Evolutionary conservation across 805 yeast species (phyloP), one percentile per base, ranked within the genome.

Genomic region (Pichia membranifaciens): DNA sequence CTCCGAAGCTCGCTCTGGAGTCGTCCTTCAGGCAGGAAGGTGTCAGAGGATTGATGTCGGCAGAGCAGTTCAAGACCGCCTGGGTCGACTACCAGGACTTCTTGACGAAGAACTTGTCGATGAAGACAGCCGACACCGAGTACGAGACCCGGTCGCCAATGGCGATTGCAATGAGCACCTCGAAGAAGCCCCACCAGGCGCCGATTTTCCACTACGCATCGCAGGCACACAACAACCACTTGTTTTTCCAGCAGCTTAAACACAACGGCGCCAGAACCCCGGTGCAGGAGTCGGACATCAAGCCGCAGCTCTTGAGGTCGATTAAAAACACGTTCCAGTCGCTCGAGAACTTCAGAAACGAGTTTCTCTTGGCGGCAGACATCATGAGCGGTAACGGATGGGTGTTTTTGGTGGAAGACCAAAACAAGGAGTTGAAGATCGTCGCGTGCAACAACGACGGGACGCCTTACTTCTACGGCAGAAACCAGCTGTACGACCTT

Each of bases 171-270:
- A 66, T 80, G 50, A 75, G 81, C 54, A 79, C 93, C 0, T 84
- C 89, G 3, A 76, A 77, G 57, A 77, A 79, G 52, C 72, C 85
- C 28, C 77, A 80, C 28, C 77, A 78, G 57, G 82, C 89, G 31
- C 77, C 78, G 47, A 66, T 78, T n/a, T 90, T 83, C 73, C 93
- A 90, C 67, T 79, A 75, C 59, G 97, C 98, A 3, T 86, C 96
- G 4, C 95, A 86, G 62, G 82, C 89, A 2, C 91, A 86, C 69
- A 90, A 89, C 68, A 93, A 93, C 70, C 99, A 91, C 67, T 74
- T 93, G 43, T 88, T 85, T 58, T 81, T 89, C 59, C 79, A 84
- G 63, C 85, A 84, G 58, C 68, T 82, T 36, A 59, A 50, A 41
- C 59, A 55, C 50, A 38, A 49, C 10, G 40, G 54, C 49, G 20